A percentile compares a stretch with the other conserved stretches of the same genome.
phyloP scores from a whole-genome alignment of 169 alveolate genomes.

The Plasmodium malariae region DNA sequence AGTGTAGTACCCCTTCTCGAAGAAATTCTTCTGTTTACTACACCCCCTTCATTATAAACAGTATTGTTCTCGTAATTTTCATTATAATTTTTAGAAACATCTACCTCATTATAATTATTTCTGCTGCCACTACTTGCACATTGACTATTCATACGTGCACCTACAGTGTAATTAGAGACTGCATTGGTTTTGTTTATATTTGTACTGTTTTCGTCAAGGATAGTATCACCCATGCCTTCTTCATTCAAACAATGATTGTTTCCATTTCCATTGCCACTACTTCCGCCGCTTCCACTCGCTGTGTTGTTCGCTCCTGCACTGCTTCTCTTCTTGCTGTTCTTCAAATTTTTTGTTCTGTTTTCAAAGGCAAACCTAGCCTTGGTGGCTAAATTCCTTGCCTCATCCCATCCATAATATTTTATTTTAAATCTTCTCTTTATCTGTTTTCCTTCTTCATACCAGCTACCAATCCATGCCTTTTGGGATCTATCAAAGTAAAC shows the following conservation, averaged over 20 bases:
- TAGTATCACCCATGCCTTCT: no score
- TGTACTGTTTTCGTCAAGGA: neutral
- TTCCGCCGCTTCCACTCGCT: neutral
- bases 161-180: no score
- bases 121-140: neutral
- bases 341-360: slow-evolving; percentile 31
- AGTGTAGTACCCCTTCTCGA: slow-evolving; percentile 8
- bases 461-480: slow-evolving; percentile 77
- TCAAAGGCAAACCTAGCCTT: slow-evolving; percentile 72
- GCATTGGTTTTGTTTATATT: no score
- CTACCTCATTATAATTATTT: neutral
- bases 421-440: slow-evolving; percentile 64
- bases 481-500: slow-evolving; percentile 74
- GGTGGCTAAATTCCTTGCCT: slow-evolving; percentile 66
- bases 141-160: neutral
- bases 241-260: neutral
- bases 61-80: neutral
- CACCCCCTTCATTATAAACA: neutral
- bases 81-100: neutral
- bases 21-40: slow-evolving; percentile 16
- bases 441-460: slow-evolving; percentile 78
- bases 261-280: neutral
- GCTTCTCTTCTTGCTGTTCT: neutral
- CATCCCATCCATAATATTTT: slow-evolving; percentile 77
- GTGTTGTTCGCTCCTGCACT: neutral